phyloP scores from a whole-genome alignment of 139 green algal species.

The Zygnema circumcarinatum region DNA sequence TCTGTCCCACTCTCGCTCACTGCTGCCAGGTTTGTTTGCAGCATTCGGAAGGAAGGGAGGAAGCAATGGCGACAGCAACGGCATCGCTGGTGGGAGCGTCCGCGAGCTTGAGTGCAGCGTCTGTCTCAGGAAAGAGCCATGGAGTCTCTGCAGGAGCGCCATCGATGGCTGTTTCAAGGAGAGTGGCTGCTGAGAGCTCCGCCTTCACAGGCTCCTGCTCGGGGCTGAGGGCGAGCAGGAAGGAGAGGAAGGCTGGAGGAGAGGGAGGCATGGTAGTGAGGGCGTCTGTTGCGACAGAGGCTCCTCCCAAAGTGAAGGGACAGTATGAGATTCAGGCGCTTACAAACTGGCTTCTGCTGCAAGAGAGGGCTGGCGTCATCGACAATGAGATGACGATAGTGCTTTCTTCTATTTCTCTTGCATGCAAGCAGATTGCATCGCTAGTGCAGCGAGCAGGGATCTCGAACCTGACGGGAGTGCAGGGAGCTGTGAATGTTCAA shows the following conservation, averaged over 20 bases:
- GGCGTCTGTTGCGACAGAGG: not conserved
- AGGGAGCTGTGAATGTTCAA: conserved; percentile 61
- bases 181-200: not conserved
- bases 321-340: conserved; percentile 80
- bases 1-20: too few relatives aligned
- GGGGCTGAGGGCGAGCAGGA: not conserved
- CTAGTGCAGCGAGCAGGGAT: conserved; percentile 92
- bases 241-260: not conserved
- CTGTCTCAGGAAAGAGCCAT: not conserved
- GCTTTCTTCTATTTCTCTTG: conserved; percentile 88
- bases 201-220: not conserved
- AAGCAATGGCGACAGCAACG: conserved; percentile 7
- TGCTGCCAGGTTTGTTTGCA: not conserved
- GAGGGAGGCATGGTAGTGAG: not conserved
- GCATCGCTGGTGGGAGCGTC: not conserved
- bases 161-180: too few relatives aligned
- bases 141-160: too few relatives aligned
- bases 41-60: not conserved
- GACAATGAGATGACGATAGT: conserved; percentile 92
- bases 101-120: not conserved
- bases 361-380: conserved; percentile 76
- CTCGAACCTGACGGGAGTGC: conserved; percentile 83
- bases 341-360: conserved; percentile 87
- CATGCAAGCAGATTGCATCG: conserved; percentile 98
- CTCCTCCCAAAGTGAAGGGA: conserved; percentile 32